Percentiles rank a stretch among this genome's conserved stretches.
These are phyloP conservation scores for Fusarium sp. DNA, from an alignment of 2,329 filamentous ascomycete genomes.

Conservation along the genomic window DNA sequence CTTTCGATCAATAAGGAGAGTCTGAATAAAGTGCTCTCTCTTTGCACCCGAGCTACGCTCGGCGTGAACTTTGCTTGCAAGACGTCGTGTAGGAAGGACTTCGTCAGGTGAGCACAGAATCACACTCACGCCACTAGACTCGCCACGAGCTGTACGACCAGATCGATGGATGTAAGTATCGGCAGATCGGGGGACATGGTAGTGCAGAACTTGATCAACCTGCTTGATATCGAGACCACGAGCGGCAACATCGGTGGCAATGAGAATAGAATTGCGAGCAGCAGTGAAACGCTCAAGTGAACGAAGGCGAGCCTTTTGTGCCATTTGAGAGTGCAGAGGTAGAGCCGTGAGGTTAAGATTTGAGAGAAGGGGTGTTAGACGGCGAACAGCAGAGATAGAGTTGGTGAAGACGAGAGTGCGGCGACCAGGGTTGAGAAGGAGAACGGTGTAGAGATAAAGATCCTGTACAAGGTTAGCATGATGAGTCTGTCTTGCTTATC, in stretches of 20 bases:
- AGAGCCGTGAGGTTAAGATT: slow-evolving; percentile 81
- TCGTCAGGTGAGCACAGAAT: slow-evolving; percentile 93
- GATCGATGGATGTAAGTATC: slow-evolving; percentile 97
- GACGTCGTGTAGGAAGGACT: slow-evolving; percentile 81
- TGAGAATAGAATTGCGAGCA: slow-evolving; percentile 73
- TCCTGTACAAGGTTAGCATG: slow-evolving; percentile 62
- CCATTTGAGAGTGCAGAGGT: slow-evolving; percentile 91
- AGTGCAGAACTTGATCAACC: slow-evolving; percentile 91
- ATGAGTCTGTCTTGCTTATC: too few species aligned
- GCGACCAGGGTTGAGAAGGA: slow-evolving; percentile 82
- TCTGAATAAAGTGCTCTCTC: slow-evolving; percentile 76
- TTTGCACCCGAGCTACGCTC: slow-evolving; percentile 57
- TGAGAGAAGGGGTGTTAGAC: slow-evolving; percentile 84
- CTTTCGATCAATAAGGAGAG: slow-evolving; percentile 83
- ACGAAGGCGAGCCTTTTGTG: slow-evolving; percentile 92
- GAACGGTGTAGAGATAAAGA: slow-evolving; percentile 88
- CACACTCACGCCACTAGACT: slow-evolving; percentile 80
- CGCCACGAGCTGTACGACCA: slow-evolving; percentile 89
- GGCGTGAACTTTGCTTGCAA: slow-evolving; percentile 89
- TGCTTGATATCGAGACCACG: slow-evolving; percentile 92
- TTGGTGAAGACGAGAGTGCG: slow-evolving; percentile 94
- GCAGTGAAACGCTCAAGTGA: slow-evolving; percentile 89
- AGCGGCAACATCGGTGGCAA: slow-evolving; percentile 94
- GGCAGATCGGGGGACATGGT: slow-evolving; percentile 90
- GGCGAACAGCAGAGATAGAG: slow-evolving; percentile 90